These are phyloP conservation scores for Gastrolobium villosum DNA, from an alignment of 306 rosid genomes.

Conservation along the genomic window DNA sequence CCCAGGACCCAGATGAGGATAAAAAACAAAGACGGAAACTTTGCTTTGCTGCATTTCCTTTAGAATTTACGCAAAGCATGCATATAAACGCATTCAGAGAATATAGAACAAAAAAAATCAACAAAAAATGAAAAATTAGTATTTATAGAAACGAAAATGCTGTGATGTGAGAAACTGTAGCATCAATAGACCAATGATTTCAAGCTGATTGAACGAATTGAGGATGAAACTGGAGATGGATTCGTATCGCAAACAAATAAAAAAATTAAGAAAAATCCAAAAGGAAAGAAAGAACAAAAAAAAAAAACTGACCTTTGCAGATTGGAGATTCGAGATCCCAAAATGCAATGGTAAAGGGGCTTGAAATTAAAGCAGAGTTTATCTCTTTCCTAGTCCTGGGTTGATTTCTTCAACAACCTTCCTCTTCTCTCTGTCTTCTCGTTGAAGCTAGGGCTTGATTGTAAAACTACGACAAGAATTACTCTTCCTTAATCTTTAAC, in stretches of 20 bases:
- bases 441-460: conserved; percentile 44
- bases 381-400: conserved; percentile 49
- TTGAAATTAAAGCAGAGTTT: conserved; percentile 45
- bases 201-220: conserved; percentile 27
- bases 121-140: neutral
- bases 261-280: neutral
- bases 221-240: conserved; percentile 29
- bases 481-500: too few relatives aligned
- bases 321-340: conserved; percentile 61
- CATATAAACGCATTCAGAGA: conserved; percentile 33
- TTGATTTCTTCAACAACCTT: neutral
- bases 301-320: conserved; percentile 46
- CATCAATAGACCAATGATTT: conserved; percentile 31
- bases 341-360: conserved; percentile 49
- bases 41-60: neutral
- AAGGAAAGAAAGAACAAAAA: neutral
- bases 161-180: conserved; percentile 14
- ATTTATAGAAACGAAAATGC: conserved; percentile 39
- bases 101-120: neutral
- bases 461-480: too few relatives aligned
- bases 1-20: conserved; percentile 26
- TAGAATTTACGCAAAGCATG: conserved; percentile 27
- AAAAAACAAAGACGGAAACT: conserved; percentile 28
- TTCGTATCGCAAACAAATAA: conserved; percentile 14
- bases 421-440: conserved; percentile 43